Evolutionary conservation across 495 filamentous ascomycete species (phyloP).

Genomic region (Xylaria curta): DNA sequence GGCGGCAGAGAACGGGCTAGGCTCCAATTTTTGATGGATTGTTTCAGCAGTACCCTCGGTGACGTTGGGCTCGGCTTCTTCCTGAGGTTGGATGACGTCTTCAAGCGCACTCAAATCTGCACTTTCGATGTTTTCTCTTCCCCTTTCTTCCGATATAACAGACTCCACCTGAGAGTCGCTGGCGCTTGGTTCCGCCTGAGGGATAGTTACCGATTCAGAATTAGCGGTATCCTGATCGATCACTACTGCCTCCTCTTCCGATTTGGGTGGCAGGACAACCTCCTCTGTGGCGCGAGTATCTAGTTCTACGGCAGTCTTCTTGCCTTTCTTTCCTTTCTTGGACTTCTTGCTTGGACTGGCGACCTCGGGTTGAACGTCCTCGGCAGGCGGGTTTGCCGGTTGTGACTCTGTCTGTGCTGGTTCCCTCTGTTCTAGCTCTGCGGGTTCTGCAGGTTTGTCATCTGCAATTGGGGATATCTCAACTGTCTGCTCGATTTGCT

Average conservation of each 20-base stretch:
- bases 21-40: not conserved
- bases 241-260: not conserved
- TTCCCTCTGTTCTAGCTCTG: not conserved
- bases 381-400: not conserved
- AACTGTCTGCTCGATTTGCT: not conserved
- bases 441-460: not conserved
- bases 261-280: not conserved
- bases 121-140: slow-evolving; percentile 15
- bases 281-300: slow-evolving; percentile 23
- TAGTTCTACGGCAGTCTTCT: slow-evolving; percentile 19
- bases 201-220: not conserved
- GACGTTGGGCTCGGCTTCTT: not conserved
- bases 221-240: not conserved
- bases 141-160: not conserved
- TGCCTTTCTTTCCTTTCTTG: slow-evolving; percentile 26
- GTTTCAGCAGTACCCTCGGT: not conserved
- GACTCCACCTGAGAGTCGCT: not conserved
- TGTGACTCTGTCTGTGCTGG: not conserved
- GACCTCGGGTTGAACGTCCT: slow-evolving; percentile 13
- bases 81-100: not conserved
- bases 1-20: not conserved
- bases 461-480: not conserved
- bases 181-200: slow-evolving; percentile 13
- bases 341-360: slow-evolving; percentile 30
- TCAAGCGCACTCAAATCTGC: not conserved